Evolutionary conservation across 768 basidiomycete species (phyloP).

Genomic region (Serendipita vermifera): DNA sequence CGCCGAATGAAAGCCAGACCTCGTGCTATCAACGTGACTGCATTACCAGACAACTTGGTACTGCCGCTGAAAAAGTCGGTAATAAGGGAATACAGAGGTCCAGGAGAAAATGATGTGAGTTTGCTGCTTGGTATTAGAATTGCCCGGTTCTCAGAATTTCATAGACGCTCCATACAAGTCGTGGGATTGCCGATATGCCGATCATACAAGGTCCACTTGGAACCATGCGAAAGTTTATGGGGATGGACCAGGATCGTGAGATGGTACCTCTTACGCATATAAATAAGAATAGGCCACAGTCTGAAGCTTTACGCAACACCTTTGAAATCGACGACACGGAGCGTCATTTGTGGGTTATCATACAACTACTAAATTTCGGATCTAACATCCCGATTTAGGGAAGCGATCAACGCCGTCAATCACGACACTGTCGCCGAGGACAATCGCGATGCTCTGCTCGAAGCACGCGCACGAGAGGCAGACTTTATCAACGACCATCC

Average conservation of each 20-base stretch:
- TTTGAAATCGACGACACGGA: constrained; percentile 45
- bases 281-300: constrained; percentile 26
- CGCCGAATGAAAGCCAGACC: constrained; percentile 66
- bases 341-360: constrained; percentile 46
- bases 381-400: constrained; percentile 29
- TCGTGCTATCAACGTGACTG: constrained; percentile 55
- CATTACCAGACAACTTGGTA: constrained; percentile 56
- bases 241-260: constrained; percentile 18
- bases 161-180: background rate
- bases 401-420: constrained; percentile 53
- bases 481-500: constrained; percentile 86
- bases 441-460: constrained; percentile 47
- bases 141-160: background rate
- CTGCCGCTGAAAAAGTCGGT: constrained; percentile 69
- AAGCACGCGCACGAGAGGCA: constrained; percentile 61
- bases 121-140: background rate
- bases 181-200: background rate
- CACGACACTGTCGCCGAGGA: constrained; percentile 41
- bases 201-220: constrained; percentile 7
- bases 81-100: constrained; percentile 41
- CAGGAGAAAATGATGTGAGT: background rate
- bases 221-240: constrained; percentile 1
- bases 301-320: constrained; percentile 20
- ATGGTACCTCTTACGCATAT: constrained; percentile 52
- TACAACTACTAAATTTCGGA: background rate